phyloP scores from a whole-genome alignment of 106 monocot species.

The Triglochin maritima region DNA sequence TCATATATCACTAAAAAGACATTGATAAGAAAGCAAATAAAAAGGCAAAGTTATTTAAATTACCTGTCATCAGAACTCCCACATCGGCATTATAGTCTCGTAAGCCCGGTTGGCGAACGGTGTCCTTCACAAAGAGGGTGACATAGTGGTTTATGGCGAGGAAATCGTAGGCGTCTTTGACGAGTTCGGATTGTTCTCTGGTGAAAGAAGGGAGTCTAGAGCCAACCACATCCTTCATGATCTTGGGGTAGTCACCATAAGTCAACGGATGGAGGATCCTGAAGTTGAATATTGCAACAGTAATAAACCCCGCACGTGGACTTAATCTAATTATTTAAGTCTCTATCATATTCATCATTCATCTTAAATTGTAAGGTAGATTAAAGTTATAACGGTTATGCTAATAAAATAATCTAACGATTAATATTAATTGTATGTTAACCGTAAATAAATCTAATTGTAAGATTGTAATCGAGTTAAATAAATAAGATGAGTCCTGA shows the following conservation, averaged over 20 bases:
- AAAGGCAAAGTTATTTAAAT: too few species aligned
- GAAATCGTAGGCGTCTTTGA: slow-evolving; percentile 4
- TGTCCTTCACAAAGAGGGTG: not conserved
- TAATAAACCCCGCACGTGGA: too few species aligned
- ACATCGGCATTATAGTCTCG: slow-evolving; percentile 15
- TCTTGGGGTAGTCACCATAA: not conserved
- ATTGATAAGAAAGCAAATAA: not conserved
- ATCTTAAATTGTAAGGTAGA: too few species aligned
- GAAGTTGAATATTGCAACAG: too few species aligned
- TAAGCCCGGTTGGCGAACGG: not conserved
- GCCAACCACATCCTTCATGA: not conserved
- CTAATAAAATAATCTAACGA: too few species aligned
- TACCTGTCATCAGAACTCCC: slow-evolving; percentile 15
- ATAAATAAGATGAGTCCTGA: too few species aligned
- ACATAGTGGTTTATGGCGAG: slow-evolving; percentile 6
- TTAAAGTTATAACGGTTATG: too few species aligned
- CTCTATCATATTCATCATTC: too few species aligned
- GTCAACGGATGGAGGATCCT: slow-evolving; percentile 5
- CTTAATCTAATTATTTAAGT: too few species aligned
- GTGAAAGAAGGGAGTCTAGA: slow-evolving; percentile 5
- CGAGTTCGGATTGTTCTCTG: not conserved
- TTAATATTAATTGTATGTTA: too few species aligned
- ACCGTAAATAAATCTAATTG: too few species aligned
- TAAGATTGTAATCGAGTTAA: too few species aligned
- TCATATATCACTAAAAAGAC: not conserved